Conservation (phyloP, 2,329 filamentous ascomycete species). For the Bipolaris gigantea region DNA sequence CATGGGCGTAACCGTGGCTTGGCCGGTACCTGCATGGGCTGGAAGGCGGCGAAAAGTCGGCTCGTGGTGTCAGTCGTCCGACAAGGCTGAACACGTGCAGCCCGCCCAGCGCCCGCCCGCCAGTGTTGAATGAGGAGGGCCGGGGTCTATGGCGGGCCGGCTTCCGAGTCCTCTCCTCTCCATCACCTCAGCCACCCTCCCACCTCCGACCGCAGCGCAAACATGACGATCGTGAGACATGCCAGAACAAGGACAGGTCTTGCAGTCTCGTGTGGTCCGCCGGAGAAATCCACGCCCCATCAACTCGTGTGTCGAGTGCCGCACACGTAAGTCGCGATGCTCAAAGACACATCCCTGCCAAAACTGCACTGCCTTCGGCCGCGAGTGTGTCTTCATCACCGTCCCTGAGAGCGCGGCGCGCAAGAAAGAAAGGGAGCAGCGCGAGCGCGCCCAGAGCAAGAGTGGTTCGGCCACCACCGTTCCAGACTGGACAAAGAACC, state of each 20-base stretch:
- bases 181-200: slow-evolving; percentile 19
- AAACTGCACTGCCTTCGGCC: slow-evolving; percentile 45
- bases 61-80: neutral
- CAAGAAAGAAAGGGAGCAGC: slow-evolving; percentile 43
- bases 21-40: slow-evolving; percentile 29
- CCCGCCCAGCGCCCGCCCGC: neutral
- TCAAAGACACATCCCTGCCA: slow-evolving; percentile 46
- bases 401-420: slow-evolving; percentile 44
- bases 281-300: slow-evolving; percentile 45
- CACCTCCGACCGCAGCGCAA: slow-evolving; percentile 29
- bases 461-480: slow-evolving; percentile 32
- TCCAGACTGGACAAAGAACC: slow-evolving; percentile 43
- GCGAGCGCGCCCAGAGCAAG: slow-evolving; percentile 33
- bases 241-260: slow-evolving; percentile 42
- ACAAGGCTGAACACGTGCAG: slow-evolving; percentile 25
- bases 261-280: slow-evolving; percentile 45
- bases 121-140: slow-evolving; percentile 7
- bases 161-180: slow-evolving; percentile 20
- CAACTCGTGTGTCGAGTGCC: slow-evolving; percentile 46
- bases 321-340: slow-evolving; percentile 44
- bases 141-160: slow-evolving; percentile 21
- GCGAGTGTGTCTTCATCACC: slow-evolving; percentile 46
- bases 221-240: slow-evolving; percentile 39
- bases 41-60: slow-evolving; percentile 23
- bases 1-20: neutral